These are phyloP conservation scores for Irpex rosettiformis DNA, from an alignment of 1,284 basidiomycete species.

Conservation along the genomic window DNA sequence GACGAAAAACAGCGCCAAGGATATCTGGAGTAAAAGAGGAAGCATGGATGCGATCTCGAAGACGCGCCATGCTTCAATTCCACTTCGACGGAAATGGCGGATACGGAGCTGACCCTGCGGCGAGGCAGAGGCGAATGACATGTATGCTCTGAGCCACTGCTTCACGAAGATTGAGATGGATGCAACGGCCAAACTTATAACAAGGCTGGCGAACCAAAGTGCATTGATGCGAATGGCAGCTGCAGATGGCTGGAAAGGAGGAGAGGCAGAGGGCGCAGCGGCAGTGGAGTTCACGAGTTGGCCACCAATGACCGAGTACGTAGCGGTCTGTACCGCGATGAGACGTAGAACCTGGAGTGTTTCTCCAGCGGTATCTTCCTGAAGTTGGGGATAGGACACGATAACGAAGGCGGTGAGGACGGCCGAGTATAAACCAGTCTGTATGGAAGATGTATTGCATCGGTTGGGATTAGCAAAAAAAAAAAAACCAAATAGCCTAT, in stretches of 20 bases:
- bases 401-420: slow-evolving; percentile 15
- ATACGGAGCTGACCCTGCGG: slow-evolving; percentile 3
- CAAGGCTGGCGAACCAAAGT: slow-evolving; percentile 15
- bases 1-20: slow-evolving; percentile 15
- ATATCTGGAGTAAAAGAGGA: slow-evolving; percentile 13
- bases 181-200: slow-evolving; percentile 15
- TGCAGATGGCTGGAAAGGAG: not conserved
- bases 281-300: too few species aligned
- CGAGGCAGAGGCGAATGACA: not conserved
- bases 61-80: slow-evolving; percentile 10
- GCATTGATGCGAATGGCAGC: slow-evolving; percentile 7
- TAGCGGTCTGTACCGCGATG: not conserved
- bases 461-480: not conserved
- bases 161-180: slow-evolving; percentile 16
- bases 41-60: slow-evolving; percentile 13
- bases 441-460: not conserved
- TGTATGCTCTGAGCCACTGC: slow-evolving; percentile 16
- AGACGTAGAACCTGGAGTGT: not conserved
- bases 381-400: slow-evolving; percentile 9
- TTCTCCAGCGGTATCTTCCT: not conserved
- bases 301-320: too few species aligned
- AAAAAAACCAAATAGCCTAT: not conserved
- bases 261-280: not conserved
- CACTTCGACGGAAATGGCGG: slow-evolving; percentile 9
- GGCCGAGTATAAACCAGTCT: slow-evolving; percentile 18